These are phyloP conservation scores for Pachyrhizus erosus DNA, from an alignment of 306 rosid genomes.

Conservation along the genomic window DNA sequence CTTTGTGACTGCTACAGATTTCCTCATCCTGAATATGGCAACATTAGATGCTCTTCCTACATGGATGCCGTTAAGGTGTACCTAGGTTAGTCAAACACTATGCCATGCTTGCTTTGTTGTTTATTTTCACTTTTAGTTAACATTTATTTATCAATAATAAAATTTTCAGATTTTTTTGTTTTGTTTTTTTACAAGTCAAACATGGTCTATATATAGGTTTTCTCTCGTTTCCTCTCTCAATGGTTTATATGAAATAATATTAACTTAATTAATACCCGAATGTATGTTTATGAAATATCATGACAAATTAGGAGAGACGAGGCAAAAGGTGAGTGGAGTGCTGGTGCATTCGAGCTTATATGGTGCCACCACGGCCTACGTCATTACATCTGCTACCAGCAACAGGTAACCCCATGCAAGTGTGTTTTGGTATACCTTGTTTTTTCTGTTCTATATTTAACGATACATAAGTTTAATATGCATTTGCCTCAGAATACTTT, in stretches of 20 bases:
- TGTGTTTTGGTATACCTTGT: no score
- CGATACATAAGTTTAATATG: no score
- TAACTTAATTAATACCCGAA: not conserved
- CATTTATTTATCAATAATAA: no score
- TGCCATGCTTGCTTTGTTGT: no score
- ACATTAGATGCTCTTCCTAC: constrained; percentile 44
- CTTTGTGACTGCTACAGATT: constrained; percentile 62
- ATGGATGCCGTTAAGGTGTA: constrained; percentile 56
- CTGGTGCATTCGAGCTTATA: constrained; percentile 34
- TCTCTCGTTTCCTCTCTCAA: not conserved
- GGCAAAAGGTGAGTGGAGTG: constrained; percentile 31
- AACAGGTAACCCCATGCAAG: constrained; percentile 43
- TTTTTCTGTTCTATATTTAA: no score
- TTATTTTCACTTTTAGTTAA: not conserved
- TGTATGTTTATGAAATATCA: not conserved
- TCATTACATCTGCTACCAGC: constrained; percentile 64
- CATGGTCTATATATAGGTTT: not conserved
- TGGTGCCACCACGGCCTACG: constrained; percentile 56
- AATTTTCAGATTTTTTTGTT: no score
- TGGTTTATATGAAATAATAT: not conserved
- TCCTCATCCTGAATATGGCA: constrained; percentile 57
- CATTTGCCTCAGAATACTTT: no score
- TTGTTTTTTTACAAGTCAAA: no score
- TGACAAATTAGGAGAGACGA: constrained; percentile 30
- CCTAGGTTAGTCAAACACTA: not conserved